Base-by-base conservation (phyloP, 2,329 filamentous ascomycete genomes). In the Pseudogymnoascus sp. region DNA sequence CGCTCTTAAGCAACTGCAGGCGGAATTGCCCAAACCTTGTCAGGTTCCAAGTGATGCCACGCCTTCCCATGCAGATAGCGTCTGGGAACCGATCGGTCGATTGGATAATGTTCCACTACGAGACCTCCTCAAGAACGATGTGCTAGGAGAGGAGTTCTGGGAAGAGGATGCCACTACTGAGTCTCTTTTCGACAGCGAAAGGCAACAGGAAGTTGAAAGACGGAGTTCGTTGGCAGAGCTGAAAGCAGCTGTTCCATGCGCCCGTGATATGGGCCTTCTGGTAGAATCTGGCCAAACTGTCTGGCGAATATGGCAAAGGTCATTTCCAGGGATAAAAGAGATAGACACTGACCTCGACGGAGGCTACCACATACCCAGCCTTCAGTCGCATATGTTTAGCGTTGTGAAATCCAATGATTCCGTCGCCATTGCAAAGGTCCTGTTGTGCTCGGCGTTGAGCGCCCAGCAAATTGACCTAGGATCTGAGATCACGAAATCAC, bases 381-480 rank as follows among this genome's bases (percentile, higher is more conserved):
- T 77, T 75, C 9, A 75, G 78, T 11, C 70, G 72, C 14, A 69
- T 72, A 30, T 70, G 30, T 50, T 25, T 16, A 16, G n/a, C 25
- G 14, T 70, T 12, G 64, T 72, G 25, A 63, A 69, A 68, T 68
- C 72, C 63, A 67, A 75, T 63, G 64, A 72, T 70, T 65, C 74
- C 0, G 69, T 71, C 34, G 69, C 75, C 63, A 65, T 76, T 6
- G 74, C 71, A 6, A 79, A 77, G 62, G 72, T 73, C 9, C 64
- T 78, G 9, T 64, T 82, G 64, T 76, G 77, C 70, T 67, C 77
- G 61, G 62, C 75, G 66, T 71, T 80, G 63, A 72, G 73, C 63
- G 68, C 76, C 67, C 69, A 76, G 63, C 67, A 79, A 69, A 63
- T 78, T 61, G 66, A 78, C 57, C 61, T 71, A 67, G 67, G 67